These are phyloP conservation scores for Amanita jacksonii DNA, from an alignment of 768 basidiomycete species.

Conservation along the genomic window DNA sequence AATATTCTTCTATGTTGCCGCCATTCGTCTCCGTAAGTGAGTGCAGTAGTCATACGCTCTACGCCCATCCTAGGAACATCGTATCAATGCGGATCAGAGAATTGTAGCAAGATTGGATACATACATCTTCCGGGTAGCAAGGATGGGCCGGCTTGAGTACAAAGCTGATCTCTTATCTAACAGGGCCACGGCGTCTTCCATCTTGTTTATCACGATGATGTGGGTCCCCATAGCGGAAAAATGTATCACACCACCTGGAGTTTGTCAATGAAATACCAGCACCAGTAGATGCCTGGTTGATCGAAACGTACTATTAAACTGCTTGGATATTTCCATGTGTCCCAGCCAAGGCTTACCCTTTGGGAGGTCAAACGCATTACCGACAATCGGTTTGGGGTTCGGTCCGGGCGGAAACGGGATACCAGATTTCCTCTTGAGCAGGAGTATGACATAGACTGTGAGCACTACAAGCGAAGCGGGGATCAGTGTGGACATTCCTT, in stretches of 20 bases:
- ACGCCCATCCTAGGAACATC: conserved; percentile 13
- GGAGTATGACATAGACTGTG: too few relatives aligned
- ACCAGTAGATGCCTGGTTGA: neutral
- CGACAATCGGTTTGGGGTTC: too few relatives aligned
- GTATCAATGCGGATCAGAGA: neutral
- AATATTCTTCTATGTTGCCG: conserved; percentile 1
- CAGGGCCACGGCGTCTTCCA: conserved; percentile 15
- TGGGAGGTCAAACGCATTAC: too few relatives aligned
- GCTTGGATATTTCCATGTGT: too few relatives aligned
- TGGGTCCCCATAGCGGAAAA: conserved; percentile 15
- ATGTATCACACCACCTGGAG: conserved; percentile 19
- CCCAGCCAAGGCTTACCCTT: too few relatives aligned
- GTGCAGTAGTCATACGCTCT: conserved; percentile 8
- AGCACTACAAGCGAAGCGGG: too few relatives aligned
- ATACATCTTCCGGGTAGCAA: conserved; percentile 15
- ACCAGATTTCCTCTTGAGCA: too few relatives aligned
- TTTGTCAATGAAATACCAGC: too few relatives aligned
- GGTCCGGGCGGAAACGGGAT: too few relatives aligned
- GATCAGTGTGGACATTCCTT: too few relatives aligned
- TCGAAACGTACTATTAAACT: conserved; percentile 1
- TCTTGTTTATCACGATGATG: conserved; percentile 17
- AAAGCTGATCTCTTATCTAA: conserved; percentile 19
- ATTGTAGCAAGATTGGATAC: neutral
- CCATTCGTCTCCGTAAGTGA: conserved; percentile 5
- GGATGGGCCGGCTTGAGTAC: conserved; percentile 18